phyloP scores from a whole-genome alignment of 768 basidiomycete genomes.

The Tylopilus intermedius region DNA sequence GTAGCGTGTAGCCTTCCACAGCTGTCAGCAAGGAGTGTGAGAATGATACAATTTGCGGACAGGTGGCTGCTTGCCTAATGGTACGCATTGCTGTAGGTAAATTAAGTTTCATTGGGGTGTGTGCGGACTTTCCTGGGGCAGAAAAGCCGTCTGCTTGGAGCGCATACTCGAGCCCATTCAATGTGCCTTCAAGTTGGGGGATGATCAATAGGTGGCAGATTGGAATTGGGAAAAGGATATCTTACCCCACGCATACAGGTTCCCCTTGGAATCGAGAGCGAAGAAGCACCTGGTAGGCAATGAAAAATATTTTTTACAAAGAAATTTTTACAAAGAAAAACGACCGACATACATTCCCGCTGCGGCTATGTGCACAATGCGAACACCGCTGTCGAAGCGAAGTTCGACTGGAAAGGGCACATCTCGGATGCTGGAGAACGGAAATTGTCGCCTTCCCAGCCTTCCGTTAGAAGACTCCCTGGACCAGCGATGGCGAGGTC shows the following conservation, averaged over 20 bases:
- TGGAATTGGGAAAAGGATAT: not conserved
- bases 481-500: slow-evolving; percentile 1
- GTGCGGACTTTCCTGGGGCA: slow-evolving; percentile 44
- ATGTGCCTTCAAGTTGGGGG: slow-evolving; percentile 46
- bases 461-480: slow-evolving; percentile 64
- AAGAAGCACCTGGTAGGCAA: slow-evolving; percentile 70
- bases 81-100: slow-evolving; percentile 56
- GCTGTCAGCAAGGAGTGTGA: slow-evolving; percentile 35
- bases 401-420: slow-evolving; percentile 66
- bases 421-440: slow-evolving; percentile 30
- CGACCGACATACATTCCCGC: slow-evolving; percentile 67
- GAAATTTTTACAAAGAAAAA: not conserved
- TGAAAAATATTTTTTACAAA: not conserved
- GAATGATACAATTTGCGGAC: not conserved
- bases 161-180: slow-evolving; percentile 44
- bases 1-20: slow-evolving; percentile 75
- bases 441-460: slow-evolving; percentile 48
- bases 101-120: slow-evolving; percentile 51
- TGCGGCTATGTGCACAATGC: slow-evolving; percentile 69
- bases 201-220: slow-evolving; percentile 3
- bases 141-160: slow-evolving; percentile 54
- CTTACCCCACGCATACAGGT: slow-evolving; percentile 78
- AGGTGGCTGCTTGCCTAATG: slow-evolving; percentile 48
- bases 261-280: slow-evolving; percentile 71
- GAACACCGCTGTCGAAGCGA: slow-evolving; percentile 46